Evolutionary conservation across 2,329 filamentous ascomycete genomes (phyloP).

Genomic region (Coniosporium uncinatum): DNA sequence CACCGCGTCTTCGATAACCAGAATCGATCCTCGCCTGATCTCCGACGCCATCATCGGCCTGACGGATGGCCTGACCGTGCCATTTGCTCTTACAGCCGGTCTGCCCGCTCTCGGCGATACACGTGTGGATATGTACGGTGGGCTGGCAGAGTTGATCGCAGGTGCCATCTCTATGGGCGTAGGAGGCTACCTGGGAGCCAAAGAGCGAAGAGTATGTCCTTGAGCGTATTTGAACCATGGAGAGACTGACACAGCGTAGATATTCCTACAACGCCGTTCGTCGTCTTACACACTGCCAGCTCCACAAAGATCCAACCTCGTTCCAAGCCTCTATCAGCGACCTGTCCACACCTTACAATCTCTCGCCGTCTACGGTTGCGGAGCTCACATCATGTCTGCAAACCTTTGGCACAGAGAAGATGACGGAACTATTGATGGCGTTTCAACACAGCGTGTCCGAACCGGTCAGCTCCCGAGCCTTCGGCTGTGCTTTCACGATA

Average conservation of each 20-base stretch:
- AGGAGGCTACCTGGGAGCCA: conserved; percentile 65
- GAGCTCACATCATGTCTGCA: background rate
- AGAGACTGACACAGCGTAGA: conserved; percentile 2
- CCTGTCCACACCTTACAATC: background rate
- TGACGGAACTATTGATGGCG: conserved; percentile 6
- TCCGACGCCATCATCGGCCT: conserved; percentile 65
- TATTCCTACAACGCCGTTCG: conserved; percentile 7
- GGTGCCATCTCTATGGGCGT: conserved; percentile 76
- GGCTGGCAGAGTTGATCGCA: conserved; percentile 69
- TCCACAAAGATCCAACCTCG: background rate
- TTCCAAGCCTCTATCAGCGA: background rate
- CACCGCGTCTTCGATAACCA: background rate
- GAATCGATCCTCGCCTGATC: background rate
- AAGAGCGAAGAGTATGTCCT: conserved; percentile 1
- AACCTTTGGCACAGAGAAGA: background rate
- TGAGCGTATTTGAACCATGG: conserved; percentile 2
- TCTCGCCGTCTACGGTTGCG: background rate
- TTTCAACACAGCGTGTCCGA: background rate
- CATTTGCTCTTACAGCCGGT: conserved; percentile 73
- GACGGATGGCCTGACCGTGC: conserved; percentile 74
- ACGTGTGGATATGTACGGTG: conserved; percentile 45
- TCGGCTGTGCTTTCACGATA: conserved; percentile 6
- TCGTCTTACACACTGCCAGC: conserved; percentile 1
- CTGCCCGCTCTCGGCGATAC: conserved; percentile 39
- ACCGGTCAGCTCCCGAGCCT: conserved; percentile 2